These are phyloP conservation scores for Kwoniella sp. DNA, from an alignment of 768 basidiomycete species.

Conservation along the genomic window DNA sequence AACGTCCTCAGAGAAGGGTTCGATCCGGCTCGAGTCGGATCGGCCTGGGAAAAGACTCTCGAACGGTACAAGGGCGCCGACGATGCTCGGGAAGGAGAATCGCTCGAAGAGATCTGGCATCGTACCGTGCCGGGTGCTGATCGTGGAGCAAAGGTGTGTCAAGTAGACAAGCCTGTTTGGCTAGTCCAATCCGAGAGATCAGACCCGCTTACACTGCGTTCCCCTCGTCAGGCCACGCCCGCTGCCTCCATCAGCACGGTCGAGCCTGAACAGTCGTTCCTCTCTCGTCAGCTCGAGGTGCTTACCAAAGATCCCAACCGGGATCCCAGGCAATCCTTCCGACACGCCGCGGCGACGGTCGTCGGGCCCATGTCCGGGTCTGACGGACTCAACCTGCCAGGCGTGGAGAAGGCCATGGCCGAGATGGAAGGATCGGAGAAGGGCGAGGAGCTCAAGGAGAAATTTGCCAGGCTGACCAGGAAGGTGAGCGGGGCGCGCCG, in stretches of 20 bases:
- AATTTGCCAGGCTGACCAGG: slow-evolving; percentile 38
- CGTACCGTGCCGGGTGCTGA: slow-evolving; percentile 64
- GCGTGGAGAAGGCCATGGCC: slow-evolving; percentile 76
- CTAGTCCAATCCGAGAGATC: not conserved
- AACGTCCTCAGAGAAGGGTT: slow-evolving; percentile 84
- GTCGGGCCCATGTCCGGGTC: slow-evolving; percentile 90
- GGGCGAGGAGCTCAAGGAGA: slow-evolving; percentile 39
- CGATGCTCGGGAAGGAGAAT: slow-evolving; percentile 52
- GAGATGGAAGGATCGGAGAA: slow-evolving; percentile 68
- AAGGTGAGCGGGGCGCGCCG: slow-evolving; percentile 21
- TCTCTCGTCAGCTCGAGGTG: slow-evolving; percentile 84
- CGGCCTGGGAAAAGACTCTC: slow-evolving; percentile 37
- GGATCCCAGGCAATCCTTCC: slow-evolving; percentile 83
- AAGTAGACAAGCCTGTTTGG: not conserved
- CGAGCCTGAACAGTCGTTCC: slow-evolving; percentile 83
- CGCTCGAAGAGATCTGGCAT: slow-evolving; percentile 66
- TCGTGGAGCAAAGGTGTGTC: slow-evolving; percentile 64
- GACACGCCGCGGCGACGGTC: slow-evolving; percentile 63
- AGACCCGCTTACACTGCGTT: not conserved
- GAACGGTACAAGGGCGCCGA: slow-evolving; percentile 64
- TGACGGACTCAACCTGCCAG: slow-evolving; percentile 76
- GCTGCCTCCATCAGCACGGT: not conserved
- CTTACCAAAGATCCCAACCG: slow-evolving; percentile 83
- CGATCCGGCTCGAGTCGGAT: slow-evolving; percentile 57
- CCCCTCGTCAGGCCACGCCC: not conserved